Conservation (phyloP, 2,329 filamentous ascomycete species). For the Hymenoscyphus fraxineus region DNA sequence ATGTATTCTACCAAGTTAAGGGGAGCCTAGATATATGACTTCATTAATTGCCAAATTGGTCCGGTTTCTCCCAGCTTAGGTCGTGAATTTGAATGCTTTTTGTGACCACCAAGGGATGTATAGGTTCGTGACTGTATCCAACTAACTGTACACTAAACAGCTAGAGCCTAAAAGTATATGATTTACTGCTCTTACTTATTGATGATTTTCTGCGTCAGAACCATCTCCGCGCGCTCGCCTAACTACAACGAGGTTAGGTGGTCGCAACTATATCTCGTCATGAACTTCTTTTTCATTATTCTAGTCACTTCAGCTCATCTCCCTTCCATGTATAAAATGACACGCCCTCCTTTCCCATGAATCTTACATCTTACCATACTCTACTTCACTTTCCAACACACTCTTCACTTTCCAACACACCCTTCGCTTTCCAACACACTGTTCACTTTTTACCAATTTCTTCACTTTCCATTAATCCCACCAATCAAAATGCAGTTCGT, state of each 20-base stretch:
- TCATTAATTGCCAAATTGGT: neutral
- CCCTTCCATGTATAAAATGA: no score
- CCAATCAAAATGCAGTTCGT: neutral
- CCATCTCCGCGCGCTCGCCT: neutral
- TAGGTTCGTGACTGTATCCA: no score
- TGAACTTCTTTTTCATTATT: neutral
- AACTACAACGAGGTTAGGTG: neutral
- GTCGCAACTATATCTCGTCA: neutral
- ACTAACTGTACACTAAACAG: no score
- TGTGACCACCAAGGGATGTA: no score
- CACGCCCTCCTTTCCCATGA: neutral
- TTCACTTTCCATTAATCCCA: no score
- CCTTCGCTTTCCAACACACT: neutral
- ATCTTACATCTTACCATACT: neutral
- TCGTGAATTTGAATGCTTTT: neutral
- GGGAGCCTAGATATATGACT: neutral
- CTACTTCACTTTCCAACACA: neutral
- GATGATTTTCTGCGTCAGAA: no score
- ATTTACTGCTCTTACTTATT: no score
- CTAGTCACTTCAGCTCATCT: neutral
- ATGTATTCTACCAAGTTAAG: constrained; percentile 11
- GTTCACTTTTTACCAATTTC: no score
- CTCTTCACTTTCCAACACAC: neutral
- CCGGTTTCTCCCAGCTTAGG: neutral
- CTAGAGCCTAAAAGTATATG: no score